Percentiles rank a stretch among this genome's conserved stretches.
These are phyloP conservation scores for Adansonia grandidieri DNA, from an alignment of 441 rosid species.

Conservation along the genomic window DNA sequence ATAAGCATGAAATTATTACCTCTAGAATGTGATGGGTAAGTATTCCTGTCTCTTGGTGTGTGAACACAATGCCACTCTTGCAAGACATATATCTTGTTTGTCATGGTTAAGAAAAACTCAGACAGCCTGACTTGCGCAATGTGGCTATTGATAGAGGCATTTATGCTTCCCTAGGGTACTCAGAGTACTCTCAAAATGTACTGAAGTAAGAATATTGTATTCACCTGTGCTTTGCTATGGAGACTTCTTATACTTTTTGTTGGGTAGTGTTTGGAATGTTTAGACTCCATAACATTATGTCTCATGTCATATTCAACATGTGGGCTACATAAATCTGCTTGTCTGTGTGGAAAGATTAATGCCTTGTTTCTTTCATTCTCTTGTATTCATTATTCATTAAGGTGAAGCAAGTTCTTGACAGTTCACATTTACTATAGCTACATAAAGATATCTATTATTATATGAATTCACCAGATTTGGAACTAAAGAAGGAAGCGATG, in stretches of 20 bases:
- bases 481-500: slow-evolving; percentile 72
- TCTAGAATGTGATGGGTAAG: background rate
- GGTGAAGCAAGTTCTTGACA: background rate
- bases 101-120: background rate
- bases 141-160: slow-evolving; percentile 6
- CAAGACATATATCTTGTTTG: background rate
- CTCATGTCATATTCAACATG: slow-evolving; percentile 9
- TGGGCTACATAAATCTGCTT: slow-evolving; percentile 8
- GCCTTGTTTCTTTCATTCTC: background rate
- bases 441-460: slow-evolving; percentile 1
- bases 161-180: slow-evolving; percentile 6
- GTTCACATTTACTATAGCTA: background rate
- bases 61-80: slow-evolving; percentile 11
- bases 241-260: background rate
- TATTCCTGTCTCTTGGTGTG: background rate
- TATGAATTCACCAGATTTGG: slow-evolving; percentile 51
- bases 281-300: background rate
- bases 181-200: background rate
- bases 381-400: background rate
- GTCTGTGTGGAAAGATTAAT: background rate
- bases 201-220: background rate
- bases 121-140: background rate
- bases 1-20: slow-evolving; percentile 11
- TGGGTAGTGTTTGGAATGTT: background rate
- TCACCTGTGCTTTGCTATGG: background rate